These are phyloP conservation scores for Gossypium herbaceum DNA, from an alignment of 345 rosid species.

Conservation along the genomic window DNA sequence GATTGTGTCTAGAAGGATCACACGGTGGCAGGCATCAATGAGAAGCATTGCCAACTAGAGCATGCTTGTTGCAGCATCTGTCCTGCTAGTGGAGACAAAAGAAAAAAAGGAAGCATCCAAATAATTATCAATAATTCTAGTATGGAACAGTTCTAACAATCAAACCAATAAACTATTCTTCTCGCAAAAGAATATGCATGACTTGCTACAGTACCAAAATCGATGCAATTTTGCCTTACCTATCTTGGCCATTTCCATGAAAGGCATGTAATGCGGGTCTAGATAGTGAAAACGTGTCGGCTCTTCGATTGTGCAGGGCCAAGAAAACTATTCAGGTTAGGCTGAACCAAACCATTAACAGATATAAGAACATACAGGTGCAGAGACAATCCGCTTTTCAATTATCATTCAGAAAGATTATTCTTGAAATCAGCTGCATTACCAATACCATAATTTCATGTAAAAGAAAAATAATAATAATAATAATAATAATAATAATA, in stretches of 20 bases:
- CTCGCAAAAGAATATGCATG: neutral
- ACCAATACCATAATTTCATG: no score
- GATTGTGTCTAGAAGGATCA: slow-evolving; percentile 12
- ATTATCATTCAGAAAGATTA: no score
- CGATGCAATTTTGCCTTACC: slow-evolving; percentile 7
- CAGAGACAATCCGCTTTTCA: no score
- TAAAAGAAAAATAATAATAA: no score
- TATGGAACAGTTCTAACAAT: slow-evolving; percentile 11
- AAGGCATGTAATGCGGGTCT: slow-evolving; percentile 5
- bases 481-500: no score
- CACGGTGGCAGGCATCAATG: neutral
- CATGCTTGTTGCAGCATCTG: slow-evolving; percentile 8
- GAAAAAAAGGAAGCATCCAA: neutral
- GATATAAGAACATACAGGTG: neutral
- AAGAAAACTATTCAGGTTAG: neutral
- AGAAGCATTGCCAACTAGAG: neutral
- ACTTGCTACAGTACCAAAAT: slow-evolving; percentile 1
- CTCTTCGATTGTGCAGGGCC: neutral
- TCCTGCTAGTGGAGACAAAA: slow-evolving; percentile 18
- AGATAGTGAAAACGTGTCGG: neutral
- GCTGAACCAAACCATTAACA: neutral
- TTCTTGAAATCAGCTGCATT: no score
- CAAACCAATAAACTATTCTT: neutral
- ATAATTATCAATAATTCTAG: slow-evolving; percentile 24
- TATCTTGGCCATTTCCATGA: neutral